Evolutionary conservation across 208 protist genomes (phyloP), one percentile per base, ranked within the genome.

Genomic region (Leishmania tarentolae): DNA sequence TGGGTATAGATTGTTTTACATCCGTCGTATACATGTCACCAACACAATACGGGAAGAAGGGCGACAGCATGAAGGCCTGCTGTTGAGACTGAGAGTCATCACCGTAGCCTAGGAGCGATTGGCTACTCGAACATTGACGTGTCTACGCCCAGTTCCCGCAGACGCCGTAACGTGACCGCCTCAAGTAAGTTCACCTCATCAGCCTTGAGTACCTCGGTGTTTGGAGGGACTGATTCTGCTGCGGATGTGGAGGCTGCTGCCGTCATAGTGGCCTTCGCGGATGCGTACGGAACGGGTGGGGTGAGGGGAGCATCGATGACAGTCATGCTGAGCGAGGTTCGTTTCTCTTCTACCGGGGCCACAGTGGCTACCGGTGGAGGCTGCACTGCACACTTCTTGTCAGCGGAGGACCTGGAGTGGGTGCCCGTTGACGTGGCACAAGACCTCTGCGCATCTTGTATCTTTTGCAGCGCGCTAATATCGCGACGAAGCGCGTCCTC

Each of bases 181-280:
- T 97, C 92, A n/a, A 96, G 86, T 76, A 92, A 65, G 13, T 93
- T 87, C 59, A 97, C 84, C 76, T 97, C 84, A 56, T 97, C 92
- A 6, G 87, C 78, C 66, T 90, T 93, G 70, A 97, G 85, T 42
- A 91, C 82, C 40, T 86, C 80, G 17, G 53, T 83, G 57, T 56
- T 80, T 17, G 77, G 72, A 11, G 68, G 70, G 21, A 69, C 42
- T 9, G 86, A 28, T 28, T 76, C 70, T 63, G 68, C 76, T 11
- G 78, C 37, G 2, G 75, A 31, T 11, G 66, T 9, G 68, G 3
- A 31, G 11, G 13, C 63, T 0, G 63, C 28, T 35, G 77, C 82
- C 6, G n/a, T 47, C 42, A 28, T 37, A 28, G 75, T 74, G 28
- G 35, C 44, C 44, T 70, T 37, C 40, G 61, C 70, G 21, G 70